A percentile compares a stretch with the other conserved stretches of the same genome.
Evolutionary conservation across 1,139 yeast species (phyloP).

Genomic region (Williopsis jadinii): DNA sequence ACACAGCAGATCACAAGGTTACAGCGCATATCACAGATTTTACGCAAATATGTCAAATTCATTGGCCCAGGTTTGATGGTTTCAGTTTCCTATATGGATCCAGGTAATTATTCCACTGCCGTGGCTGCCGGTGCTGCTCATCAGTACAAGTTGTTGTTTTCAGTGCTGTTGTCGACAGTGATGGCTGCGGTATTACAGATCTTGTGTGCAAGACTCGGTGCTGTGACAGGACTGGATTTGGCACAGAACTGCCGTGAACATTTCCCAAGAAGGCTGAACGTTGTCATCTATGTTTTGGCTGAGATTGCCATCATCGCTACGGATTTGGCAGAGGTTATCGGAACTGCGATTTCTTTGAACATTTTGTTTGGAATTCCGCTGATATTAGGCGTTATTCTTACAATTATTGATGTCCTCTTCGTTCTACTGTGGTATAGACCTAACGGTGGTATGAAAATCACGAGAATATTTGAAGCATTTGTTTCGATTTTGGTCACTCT

Average conservation of each 20-base stretch:
- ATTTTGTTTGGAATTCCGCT: slow-evolving; percentile 63
- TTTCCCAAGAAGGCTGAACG: slow-evolving; percentile 49
- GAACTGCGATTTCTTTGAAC: slow-evolving; percentile 70
- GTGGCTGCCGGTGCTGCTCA: slow-evolving; percentile 75
- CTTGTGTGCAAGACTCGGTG: slow-evolving; percentile 67
- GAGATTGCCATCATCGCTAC: slow-evolving; percentile 76
- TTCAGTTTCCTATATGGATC: slow-evolving; percentile 75
- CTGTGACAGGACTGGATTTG: slow-evolving; percentile 70
- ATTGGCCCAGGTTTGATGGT: slow-evolving; percentile 80
- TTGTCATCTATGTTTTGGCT: slow-evolving; percentile 54
- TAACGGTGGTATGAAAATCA: slow-evolving; percentile 60
- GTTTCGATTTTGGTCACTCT: slow-evolving; percentile 56
- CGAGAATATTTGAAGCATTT: slow-evolving; percentile 59
- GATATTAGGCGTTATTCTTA: slow-evolving; percentile 57
- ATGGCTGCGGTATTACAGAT: slow-evolving; percentile 70
- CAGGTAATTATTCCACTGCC: slow-evolving; percentile 76
- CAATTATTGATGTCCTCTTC: slow-evolving; percentile 66
- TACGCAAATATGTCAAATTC: slow-evolving; percentile 39
- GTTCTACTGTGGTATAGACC: slow-evolving; percentile 65
- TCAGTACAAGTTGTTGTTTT: slow-evolving; percentile 54
- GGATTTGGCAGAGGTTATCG: slow-evolving; percentile 77
- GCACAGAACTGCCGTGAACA: slow-evolving; percentile 71
- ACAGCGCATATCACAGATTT: slow-evolving; percentile 1
- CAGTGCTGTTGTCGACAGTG: slow-evolving; percentile 57
- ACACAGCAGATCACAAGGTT: neutral